phyloP scores from a whole-genome alignment of 805 yeast genomes.

The Ogataea glucozyma region DNA sequence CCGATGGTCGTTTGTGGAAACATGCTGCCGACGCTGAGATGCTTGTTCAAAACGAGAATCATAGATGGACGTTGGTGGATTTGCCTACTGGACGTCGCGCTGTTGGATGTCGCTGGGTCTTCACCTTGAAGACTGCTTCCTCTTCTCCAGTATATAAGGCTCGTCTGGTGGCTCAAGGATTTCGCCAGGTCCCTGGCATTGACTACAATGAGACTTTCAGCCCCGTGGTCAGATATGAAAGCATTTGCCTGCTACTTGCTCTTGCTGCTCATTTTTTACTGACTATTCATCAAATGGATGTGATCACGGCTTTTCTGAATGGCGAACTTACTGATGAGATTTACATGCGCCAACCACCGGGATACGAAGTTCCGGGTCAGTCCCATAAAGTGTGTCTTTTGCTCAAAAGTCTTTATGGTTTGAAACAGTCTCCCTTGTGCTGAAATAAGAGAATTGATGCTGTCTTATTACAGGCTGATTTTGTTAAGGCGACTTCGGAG shows the following conservation, averaged over 20 bases:
- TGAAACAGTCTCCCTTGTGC: constrained; percentile 2
- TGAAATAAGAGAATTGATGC: constrained; percentile 5
- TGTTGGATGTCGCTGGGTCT: constrained; percentile 5
- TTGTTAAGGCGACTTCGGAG: constrained; percentile 2
- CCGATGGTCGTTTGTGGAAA: not conserved
- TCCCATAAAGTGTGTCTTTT: not conserved
- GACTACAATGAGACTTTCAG: not conserved
- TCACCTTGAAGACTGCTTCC: not conserved
- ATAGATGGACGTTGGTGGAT: not conserved
- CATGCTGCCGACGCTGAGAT: not conserved
- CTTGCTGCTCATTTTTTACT: not conserved
- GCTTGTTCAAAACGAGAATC: not conserved
- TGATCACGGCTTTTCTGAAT: constrained; percentile 17
- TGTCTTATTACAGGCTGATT: constrained; percentile 4
- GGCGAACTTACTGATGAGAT: constrained; percentile 13
- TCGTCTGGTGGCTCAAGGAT: not conserved
- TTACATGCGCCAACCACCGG: constrained; percentile 10
- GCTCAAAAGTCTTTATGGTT: not conserved
- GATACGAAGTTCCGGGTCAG: not conserved
- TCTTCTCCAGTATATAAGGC: not conserved
- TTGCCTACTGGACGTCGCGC: not conserved
- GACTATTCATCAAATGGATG: constrained; percentile 19
- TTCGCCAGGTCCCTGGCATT: not conserved
- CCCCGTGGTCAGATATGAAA: not conserved
- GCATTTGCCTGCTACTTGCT: not conserved